A percentile compares a stretch with the other conserved stretches of the same genome.
These are phyloP conservation scores for Rhodotorula kratochvilovae DNA, from an alignment of 768 basidiomycete genomes.

Conservation along the genomic window DNA sequence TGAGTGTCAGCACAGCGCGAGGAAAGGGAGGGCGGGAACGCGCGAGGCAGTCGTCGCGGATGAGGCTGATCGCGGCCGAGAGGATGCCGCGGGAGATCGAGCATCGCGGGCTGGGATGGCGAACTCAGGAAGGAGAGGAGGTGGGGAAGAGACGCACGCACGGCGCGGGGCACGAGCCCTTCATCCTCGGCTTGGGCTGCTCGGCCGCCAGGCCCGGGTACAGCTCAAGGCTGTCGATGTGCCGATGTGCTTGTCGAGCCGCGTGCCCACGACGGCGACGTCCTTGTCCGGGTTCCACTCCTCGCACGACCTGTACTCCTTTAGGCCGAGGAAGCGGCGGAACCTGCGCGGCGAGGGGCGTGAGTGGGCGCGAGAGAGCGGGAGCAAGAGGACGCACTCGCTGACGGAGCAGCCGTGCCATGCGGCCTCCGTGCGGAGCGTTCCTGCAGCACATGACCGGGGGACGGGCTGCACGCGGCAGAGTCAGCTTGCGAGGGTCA, in stretches of 20 bases:
- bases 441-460: conserved; percentile 18
- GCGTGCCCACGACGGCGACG: conserved; percentile 51
- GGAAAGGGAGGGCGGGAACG: conserved; percentile 55
- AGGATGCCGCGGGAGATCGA: conserved; percentile 58
- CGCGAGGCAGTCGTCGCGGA: conserved; percentile 63
- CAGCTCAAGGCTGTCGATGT: conserved; percentile 75
- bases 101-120: neutral
- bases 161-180: conserved; percentile 58
- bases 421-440: conserved; percentile 15
- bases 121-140: neutral
- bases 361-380: neutral
- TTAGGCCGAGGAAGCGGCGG: neutral
- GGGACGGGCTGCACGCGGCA: conserved; percentile 10
- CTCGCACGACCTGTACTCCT: conserved; percentile 1
- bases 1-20: conserved; percentile 43
- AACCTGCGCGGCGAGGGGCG: neutral
- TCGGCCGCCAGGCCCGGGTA: conserved; percentile 59
- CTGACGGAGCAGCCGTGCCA: conserved; percentile 53
- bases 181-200: conserved; percentile 60
- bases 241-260: conserved; percentile 66
- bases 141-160: conserved; percentile 47
- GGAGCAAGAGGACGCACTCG: neutral
- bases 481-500: no score
- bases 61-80: conserved; percentile 46
- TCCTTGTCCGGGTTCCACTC: conserved; percentile 49